Conservation (phyloP, 305 asterid genomes). For the Solanum hybrid region DNA sequence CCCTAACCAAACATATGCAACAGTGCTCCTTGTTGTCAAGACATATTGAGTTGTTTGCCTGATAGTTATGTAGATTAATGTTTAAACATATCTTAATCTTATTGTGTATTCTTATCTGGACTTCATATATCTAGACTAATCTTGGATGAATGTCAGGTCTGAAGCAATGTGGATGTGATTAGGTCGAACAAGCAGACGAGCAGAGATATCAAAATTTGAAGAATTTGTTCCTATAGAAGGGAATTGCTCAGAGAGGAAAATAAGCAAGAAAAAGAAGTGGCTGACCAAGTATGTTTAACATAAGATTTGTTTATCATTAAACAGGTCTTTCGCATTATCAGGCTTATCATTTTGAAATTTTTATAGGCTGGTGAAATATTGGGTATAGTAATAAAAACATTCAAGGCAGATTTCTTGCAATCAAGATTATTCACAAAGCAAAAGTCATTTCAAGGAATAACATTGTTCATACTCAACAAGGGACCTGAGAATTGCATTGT, state of each 20-base stretch:
- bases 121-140: too few species aligned
- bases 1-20: background rate
- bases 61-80: background rate
- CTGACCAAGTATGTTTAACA: too few species aligned
- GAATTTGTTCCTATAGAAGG: background rate
- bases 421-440: too few species aligned
- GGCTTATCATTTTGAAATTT: too few species aligned
- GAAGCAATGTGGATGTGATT: background rate
- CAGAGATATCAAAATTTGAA: background rate
- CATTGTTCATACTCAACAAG: too few species aligned
- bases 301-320: too few species aligned
- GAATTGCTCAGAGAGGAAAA: too few species aligned
- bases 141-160: background rate
- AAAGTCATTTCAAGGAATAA: too few species aligned
- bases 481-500: background rate
- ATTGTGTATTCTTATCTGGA: too few species aligned
- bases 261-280: too few species aligned
- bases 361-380: too few species aligned
- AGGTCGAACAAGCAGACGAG: background rate
- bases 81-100: background rate
- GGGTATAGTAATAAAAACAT: constrained; percentile 7
- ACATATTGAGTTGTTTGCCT: background rate
- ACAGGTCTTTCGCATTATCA: too few species aligned
- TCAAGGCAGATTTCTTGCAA: constrained; percentile 10
- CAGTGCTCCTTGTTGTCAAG: background rate